Evolutionary conservation across 176 grass and related monocot genomes (phyloP).

Genomic region (Thinopyrum elongatum): DNA sequence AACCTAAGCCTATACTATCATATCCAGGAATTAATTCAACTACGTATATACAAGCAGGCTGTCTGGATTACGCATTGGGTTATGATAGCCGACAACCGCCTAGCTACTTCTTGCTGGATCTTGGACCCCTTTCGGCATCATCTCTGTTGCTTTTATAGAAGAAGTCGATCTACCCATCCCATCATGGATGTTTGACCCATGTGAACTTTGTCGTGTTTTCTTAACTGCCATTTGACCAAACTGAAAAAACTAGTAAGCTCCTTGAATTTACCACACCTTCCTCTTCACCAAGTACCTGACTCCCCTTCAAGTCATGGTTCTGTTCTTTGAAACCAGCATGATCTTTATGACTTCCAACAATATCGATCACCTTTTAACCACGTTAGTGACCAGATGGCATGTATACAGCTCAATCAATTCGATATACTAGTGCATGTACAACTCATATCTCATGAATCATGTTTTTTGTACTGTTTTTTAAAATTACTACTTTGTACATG

Average conservation of each 20-base stretch:
- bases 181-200: neutral
- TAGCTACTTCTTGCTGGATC: neutral
- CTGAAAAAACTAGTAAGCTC: too few species aligned
- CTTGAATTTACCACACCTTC: too few species aligned
- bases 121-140: neutral
- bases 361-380: neutral
- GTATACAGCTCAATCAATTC: neutral
- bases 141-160: neutral
- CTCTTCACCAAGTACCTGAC: too few species aligned
- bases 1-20: neutral
- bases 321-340: neutral
- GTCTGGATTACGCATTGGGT: neutral
- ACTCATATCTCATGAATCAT: too few species aligned
- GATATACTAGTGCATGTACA: too few species aligned
- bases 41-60: slow-evolving; percentile 1
- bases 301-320: too few species aligned
- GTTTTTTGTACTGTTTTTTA: too few species aligned
- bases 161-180: neutral
- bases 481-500: neutral
- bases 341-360: neutral
- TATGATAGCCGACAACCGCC: neutral
- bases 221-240: neutral
- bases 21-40: neutral
- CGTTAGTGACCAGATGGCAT: neutral
- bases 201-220: neutral